Base-by-base conservation (phyloP, 2,329 filamentous ascomycete genomes). In the Aspergillus neoniger region DNA sequence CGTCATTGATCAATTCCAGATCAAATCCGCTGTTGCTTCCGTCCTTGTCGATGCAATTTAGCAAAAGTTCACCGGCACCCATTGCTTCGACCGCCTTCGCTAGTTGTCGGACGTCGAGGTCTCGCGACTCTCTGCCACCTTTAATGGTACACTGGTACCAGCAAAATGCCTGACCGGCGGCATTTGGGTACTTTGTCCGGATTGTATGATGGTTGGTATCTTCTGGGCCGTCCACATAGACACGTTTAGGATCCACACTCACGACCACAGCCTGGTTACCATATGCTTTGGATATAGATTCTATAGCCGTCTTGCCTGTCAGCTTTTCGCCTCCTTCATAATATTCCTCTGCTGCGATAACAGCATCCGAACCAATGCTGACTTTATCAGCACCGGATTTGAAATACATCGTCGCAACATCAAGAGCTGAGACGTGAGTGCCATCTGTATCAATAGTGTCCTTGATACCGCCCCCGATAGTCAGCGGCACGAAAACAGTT, bases 141-240 rank as follows among this genome's bases (percentile, higher is more conserved):
- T 94, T 96, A 80, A 96, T 92, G 6, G 95, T 99, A 80, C 95
- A 98, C 60, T 95, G 93, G 76, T 97, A 99, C 94, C 94, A 99
- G 81, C 92, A 96, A 77, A 87, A 90, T 55, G 82, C 80, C 76
- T 97, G 91, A 28, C 92, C 92, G 47, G 85, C 83, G 21, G 91
- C 88, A 8, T 93, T 92, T 0, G 86, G 87, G 63, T 81, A 85
- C 0, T 78, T 74, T 0, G 94, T 96, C 71, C 83, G 80, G 71
- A 97, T 80, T 14, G 89, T 91, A 76, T 95, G 90, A 70, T 91
- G 88, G 1, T 85, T 83, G 57, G 91, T 92, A 53, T 88, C 85
- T 23, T 83, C 79, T 41, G 89, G 88, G 47, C 85, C 84, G 2
- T 81, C 72, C 57, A 97, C 90, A 77, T 96, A 97, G 10, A 98